These are phyloP conservation scores for Aspergillus oerlinghausenensis DNA, from an alignment of 2,329 filamentous ascomycete species.

Conservation along the genomic window DNA sequence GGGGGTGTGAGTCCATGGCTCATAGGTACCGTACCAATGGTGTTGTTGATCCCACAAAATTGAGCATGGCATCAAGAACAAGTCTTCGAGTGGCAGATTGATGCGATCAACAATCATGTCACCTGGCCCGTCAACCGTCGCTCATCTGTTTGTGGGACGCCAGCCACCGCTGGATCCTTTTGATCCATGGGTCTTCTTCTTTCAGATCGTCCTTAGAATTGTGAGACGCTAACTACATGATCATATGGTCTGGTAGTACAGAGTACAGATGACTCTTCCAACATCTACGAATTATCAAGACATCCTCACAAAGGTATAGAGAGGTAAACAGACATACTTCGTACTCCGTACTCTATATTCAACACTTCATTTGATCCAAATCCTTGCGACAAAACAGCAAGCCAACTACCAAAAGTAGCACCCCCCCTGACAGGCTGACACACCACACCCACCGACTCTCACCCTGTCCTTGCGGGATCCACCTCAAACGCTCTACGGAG, in stretches of 20 bases:
- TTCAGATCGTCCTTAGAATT: neutral
- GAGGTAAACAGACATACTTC: neutral
- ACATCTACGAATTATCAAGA: too few relatives aligned
- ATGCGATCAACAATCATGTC: neutral
- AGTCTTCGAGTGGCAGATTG: too few relatives aligned
- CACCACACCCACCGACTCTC: neutral
- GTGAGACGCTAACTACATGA: neutral
- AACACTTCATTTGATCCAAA: neutral
- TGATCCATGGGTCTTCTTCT: slow-evolving; percentile 1
- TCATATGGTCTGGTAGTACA: neutral
- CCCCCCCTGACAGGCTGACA: neutral
- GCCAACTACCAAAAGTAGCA: neutral
- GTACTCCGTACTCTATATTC: too few relatives aligned
- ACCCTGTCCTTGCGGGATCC: neutral
- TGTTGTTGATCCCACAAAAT: too few relatives aligned
- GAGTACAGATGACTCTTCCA: neutral
- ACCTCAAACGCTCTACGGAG: neutral
- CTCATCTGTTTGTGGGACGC: neutral
- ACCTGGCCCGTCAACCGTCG: neutral
- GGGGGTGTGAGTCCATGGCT: neutral
- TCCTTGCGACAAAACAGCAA: neutral
- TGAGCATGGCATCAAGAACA: neutral
- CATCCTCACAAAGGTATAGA: neutral
- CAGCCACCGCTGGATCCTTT: neutral
- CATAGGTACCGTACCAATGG: too few relatives aligned